A percentile compares a stretch with the other conserved stretches of the same genome.
Evolutionary conservation across 192 early-diverging fungal species (phyloP).

Genomic region (Dimargaris verticillata): DNA sequence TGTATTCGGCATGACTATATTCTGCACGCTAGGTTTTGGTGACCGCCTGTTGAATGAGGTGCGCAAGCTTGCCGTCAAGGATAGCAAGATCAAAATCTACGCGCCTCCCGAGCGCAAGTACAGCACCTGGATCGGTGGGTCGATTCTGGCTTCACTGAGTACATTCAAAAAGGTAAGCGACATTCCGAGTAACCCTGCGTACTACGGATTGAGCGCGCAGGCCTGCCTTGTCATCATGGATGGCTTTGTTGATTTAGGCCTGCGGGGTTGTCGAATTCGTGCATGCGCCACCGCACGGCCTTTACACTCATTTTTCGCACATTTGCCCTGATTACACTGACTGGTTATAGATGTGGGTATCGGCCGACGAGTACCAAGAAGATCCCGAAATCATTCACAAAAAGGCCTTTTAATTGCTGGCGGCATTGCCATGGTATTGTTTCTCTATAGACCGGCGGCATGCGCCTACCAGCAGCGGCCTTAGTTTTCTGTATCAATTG

Average conservation of each 20-base stretch:
- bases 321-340: background rate
- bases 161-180: conserved; percentile 79
- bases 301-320: background rate
- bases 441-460: too few relatives aligned
- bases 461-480: too few relatives aligned
- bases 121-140: conserved; percentile 96
- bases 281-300: too few relatives aligned
- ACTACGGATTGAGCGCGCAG: too few relatives aligned
- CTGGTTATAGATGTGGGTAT: conserved; percentile 77
- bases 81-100: conserved; percentile 93
- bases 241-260: too few relatives aligned
- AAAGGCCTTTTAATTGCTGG: conserved; percentile 52
- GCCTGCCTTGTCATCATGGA: too few relatives aligned
- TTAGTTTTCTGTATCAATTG: too few relatives aligned
- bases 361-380: conserved; percentile 93
- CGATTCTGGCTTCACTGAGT: conserved; percentile 84
- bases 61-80: conserved; percentile 75
- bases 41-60: conserved; percentile 83
- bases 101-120: conserved; percentile 97
- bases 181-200: too few relatives aligned
- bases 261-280: too few relatives aligned
- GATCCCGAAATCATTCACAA: conserved; percentile 86
- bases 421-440: too few relatives aligned
- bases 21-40: conserved; percentile 51
- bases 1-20: background rate